Base-by-base conservation (phyloP, 1,284 basidiomycete species). In the Blastosporella zonata region DNA sequence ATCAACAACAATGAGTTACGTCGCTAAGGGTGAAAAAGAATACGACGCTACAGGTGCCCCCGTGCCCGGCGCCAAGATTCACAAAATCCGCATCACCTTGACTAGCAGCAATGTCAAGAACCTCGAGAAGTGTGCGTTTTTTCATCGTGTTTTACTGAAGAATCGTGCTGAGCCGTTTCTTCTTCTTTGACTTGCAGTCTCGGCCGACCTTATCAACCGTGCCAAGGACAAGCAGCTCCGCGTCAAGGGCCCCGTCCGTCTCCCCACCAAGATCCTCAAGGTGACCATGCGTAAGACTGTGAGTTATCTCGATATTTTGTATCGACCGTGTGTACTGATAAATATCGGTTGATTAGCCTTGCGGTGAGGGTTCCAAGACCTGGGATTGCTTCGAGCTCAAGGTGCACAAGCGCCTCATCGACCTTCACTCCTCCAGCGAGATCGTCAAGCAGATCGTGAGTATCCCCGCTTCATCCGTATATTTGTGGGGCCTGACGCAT, bases 301-400 rank as follows among this genome's bases (percentile, higher is more conserved):
- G 57, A 63, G 88, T 78, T 36, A 23, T 7, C 15, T 25, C 2
- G 20, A 20, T n/a, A 44, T 21, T 34, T 31, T 13, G 2, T 3
- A 18, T 13, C 10, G 23, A 3, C 35, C 18, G 48, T 35, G 2
- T 18, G 22, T 46, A 15, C 23, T 53, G 27, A 47, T 52, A 27
- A 61, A 49, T 0, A 37, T 3, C 15, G 46, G 20, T 61, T 29
- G 39, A 17, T 37, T 64, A 95, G 91, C 90, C 95, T 75, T 97
- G 97, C 71, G 97, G 97, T 95, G 97, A 99, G 78, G 97, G 97
- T 82, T 96, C 93, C 67, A 99, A 99, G 89, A 99, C 97, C 68
- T 99, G 97, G 97, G 97, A 99, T 76, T 87, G 92, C 66, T 99
- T 95, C 76, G 96, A 99, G 79, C 87, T 99, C 78, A 94, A 95